Evolutionary conservation across 148 eudicot genomes (phyloP), one percentile per base, ranked within the genome.

Genomic region (Selenicereus undatus): DNA sequence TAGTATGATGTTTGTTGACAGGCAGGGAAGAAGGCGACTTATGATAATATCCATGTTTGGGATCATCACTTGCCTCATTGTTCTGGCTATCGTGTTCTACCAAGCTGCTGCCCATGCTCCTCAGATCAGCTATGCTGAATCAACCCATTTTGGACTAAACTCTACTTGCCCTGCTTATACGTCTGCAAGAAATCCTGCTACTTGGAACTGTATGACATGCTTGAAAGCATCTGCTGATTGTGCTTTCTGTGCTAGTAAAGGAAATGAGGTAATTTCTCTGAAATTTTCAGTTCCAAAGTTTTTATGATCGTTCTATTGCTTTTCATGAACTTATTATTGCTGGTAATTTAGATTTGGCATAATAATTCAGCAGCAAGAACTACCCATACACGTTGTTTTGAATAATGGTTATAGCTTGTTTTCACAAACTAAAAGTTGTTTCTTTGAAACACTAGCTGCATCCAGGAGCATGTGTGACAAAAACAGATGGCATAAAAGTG

Each of bases 181-280:
- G 42, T 77, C 81, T 30, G 89, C 89, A 9, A 45, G 75, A 1
- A 82, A 85, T 73, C 80, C 89, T 1, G 80, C 88, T 3, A 66
- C 77, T 60, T 93, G 98, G 98, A 92, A 84, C 77, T 95, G 94
- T 76, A 93, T 89, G 96, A 85, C 87, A 4, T 95, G 98, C 89
- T 83, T 95, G 86, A 83, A 83, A 84, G 86, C 91, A 10, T 76
- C 89, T 29, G 81, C 90, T 0, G 85, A 83, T 20, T 95, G 97
- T 58, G 93, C 92, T 12, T 95, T 89, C 75, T 93, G 97, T 66
- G 86, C 96, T 27, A 82, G 80, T 48, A 84, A 85, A 80, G 86
- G 81, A 7, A 88, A 88, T 74, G 74, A 83, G 83, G 97, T 91
- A 84, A 86, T 88, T 8, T 71, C 20, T 24, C 54, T 76, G 9